Evolutionary conservation across 2,329 filamentous ascomycete species (phyloP), one percentile per base, ranked within the genome.

Genomic region (Fusarium chlamydosporum): DNA sequence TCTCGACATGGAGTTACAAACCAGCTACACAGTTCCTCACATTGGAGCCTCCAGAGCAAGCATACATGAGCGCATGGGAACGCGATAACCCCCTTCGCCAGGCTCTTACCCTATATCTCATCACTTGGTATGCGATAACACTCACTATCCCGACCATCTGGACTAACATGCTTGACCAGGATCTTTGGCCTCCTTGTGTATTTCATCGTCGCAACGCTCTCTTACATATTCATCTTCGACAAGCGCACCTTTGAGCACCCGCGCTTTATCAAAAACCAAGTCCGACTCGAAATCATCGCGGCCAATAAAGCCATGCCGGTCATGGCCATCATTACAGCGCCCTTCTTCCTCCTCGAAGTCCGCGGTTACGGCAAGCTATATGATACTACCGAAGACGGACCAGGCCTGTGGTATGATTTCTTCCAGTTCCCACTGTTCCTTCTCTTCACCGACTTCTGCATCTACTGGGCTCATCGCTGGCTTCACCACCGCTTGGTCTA

Each of bases 251-350:
- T 95, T 81, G 84, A 93, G 53, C 95, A 98, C 79, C 95, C 95
- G 47, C 96, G 96, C 77, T 98, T 95, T 80, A 90, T 97, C 76
- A 96, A 96, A 82, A 95, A 97, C 81, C 95, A 97, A 80, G 91
- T 97, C 68, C 84, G 85, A 62, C 87, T 94, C 74, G 95, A 98
- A 79, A 97, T 98, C 75, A 83, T 84, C 68, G 93, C 97, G 81
- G 89, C 94, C 67, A 88, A 90, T 81, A 79, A 81, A 46, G 85
- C 93, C 37, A 90, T 97, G 83, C 94, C 94, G 20, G 78, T 89
- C 77, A 97, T 97, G 91, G 87, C 94, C 51, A 70, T 95, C 60
- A 85, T 94, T 78, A 97, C 94, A 11, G 88, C 89, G 2, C 91
- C 92, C 16, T 89, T 92, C 80, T 96, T 97, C 85, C 82, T 96